Percentiles rank a stretch among this genome's conserved stretches.
These are phyloP conservation scores for Backusella morwellensis DNA, from an alignment of 192 early-diverging fungal genomes.

Conservation along the genomic window DNA sequence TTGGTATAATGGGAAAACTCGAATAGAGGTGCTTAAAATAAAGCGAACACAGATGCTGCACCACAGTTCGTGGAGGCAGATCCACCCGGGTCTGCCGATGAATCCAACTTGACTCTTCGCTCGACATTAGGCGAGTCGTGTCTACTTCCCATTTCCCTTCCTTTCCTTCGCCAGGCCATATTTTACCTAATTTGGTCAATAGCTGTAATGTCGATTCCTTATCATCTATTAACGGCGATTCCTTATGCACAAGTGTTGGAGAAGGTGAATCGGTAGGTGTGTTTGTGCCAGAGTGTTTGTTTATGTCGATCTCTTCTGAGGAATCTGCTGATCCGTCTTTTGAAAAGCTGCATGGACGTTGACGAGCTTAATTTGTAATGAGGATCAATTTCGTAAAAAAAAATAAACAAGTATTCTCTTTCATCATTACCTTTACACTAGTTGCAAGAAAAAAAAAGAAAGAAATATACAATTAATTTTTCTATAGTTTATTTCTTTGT, in stretches of 20 bases:
- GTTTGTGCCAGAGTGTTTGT: neutral
- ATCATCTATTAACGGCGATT: neutral
- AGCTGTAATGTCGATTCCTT: neutral
- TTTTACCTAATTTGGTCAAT: neutral
- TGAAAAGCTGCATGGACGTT: slow-evolving; percentile 36
- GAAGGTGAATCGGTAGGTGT: neutral
- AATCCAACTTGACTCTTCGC: neutral
- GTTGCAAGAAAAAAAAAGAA: slow-evolving; percentile 4
- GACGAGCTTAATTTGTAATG: slow-evolving; percentile 25
- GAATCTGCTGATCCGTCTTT: slow-evolving; percentile 20
- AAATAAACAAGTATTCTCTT: neutral
- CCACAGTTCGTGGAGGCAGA: slow-evolving; percentile 21
- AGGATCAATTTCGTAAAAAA: neutral
- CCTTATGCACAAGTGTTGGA: neutral
- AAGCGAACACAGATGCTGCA: slow-evolving; percentile 18
- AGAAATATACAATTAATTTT: neutral
- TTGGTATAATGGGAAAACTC: slow-evolving; percentile 31
- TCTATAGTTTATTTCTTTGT: too few species aligned
- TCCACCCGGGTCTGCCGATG: neutral
- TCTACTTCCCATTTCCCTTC: slow-evolving; percentile 13
- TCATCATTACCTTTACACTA: slow-evolving; percentile 27
- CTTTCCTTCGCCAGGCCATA: slow-evolving; percentile 10
- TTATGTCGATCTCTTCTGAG: neutral
- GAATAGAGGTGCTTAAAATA: slow-evolving; percentile 30
- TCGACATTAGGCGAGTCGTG: neutral